phyloP scores from a whole-genome alignment of 306 rosid species.

The Quercus robur region DNA sequence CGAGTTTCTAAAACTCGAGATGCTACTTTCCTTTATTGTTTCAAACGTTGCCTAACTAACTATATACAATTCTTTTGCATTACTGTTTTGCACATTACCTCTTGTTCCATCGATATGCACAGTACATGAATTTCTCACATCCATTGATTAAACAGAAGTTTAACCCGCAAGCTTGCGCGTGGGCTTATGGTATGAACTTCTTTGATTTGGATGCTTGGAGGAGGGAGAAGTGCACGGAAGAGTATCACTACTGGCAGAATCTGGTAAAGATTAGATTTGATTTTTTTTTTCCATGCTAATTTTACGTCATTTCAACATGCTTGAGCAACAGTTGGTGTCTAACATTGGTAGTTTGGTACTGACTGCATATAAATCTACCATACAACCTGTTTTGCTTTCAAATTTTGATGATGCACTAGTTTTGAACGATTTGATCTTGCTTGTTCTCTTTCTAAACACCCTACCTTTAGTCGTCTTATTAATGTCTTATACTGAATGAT shows the following conservation, averaged over 20 bases:
- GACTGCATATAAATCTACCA: neutral
- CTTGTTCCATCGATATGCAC: constrained; percentile 80
- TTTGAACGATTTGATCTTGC: neutral
- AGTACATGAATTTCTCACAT: constrained; percentile 88
- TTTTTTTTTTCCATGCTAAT: neutral
- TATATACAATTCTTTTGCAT: too few relatives aligned
- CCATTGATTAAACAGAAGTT: constrained; percentile 77
- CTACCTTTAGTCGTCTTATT: neutral
- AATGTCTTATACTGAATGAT: neutral
- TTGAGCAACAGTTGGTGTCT: neutral
- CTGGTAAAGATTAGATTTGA: constrained; percentile 39
- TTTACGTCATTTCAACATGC: neutral
- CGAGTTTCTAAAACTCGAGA: too few relatives aligned
- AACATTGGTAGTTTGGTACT: neutral
- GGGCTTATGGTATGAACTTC: constrained; percentile 95
- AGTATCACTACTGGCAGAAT: constrained; percentile 91
- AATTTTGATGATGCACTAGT: neutral
- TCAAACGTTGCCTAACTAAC: too few relatives aligned
- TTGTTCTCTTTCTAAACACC: neutral
- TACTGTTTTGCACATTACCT: too few relatives aligned
- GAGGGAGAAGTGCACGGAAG: constrained; percentile 76
- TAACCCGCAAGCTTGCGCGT: constrained; percentile 78
- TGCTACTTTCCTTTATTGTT: too few relatives aligned
- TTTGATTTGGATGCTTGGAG: constrained; percentile 94
- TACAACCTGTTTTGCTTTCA: neutral